A percentile compares a stretch with the other conserved stretches of the same genome.
Conservation (phyloP, 495 filamentous ascomycete species). For the Aspergillus asperescens region DNA sequence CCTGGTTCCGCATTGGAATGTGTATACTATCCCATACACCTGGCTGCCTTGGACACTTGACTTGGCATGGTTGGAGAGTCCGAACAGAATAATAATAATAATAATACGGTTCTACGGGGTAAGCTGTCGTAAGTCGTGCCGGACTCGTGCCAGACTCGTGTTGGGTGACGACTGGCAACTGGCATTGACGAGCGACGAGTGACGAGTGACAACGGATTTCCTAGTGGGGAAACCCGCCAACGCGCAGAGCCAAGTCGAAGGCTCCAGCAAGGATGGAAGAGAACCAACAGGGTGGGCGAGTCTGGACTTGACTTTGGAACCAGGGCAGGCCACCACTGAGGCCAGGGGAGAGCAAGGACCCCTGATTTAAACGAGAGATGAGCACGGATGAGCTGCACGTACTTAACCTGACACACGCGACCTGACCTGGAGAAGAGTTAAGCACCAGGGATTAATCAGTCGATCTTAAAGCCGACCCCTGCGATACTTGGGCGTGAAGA, state of each 20-base stretch:
- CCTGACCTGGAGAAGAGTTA: not conserved
- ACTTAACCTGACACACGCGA: constrained; percentile 7
- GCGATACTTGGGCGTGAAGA: too few species aligned
- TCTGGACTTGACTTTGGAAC: constrained; percentile 4
- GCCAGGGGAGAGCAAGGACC: constrained; percentile 11
- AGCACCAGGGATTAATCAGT: not conserved
- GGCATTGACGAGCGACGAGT: not conserved
- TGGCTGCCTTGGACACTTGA: not conserved
- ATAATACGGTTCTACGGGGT: too few species aligned
- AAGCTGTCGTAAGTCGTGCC: too few species aligned
- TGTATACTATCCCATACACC: not conserved
- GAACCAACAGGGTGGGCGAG: not conserved
- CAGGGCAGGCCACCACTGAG: too few species aligned
- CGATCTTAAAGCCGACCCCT: not conserved
- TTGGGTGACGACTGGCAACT: not conserved
- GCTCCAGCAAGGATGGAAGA: not conserved
- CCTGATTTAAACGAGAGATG: constrained; percentile 5
- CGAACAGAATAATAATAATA: too few species aligned
- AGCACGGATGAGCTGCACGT: not conserved
- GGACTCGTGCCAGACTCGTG: not conserved
- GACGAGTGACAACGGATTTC: too few species aligned
- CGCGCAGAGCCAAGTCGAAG: not conserved
- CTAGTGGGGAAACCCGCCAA: constrained; percentile 17
- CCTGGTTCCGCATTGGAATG: not conserved
- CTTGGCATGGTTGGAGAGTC: too few species aligned